A percentile compares a stretch with the other conserved stretches of the same genome.
phyloP scores from a whole-genome alignment of 2,329 filamentous ascomycete species.

The Geosmithia morbida region DNA sequence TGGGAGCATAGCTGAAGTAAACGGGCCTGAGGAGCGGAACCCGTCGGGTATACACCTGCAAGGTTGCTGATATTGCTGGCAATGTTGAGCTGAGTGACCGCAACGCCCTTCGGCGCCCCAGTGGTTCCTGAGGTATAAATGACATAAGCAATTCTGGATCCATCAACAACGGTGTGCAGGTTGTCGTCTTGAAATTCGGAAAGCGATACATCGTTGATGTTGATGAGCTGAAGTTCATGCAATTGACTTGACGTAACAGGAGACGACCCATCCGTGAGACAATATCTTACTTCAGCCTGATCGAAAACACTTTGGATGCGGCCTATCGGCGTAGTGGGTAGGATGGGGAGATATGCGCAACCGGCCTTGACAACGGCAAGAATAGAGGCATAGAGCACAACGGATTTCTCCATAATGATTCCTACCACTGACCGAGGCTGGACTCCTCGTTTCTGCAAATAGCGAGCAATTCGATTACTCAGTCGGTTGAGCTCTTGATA shows the following conservation, averaged over 20 bases:
- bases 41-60: slow-evolving; percentile 47
- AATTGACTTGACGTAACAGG: background rate
- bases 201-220: slow-evolving; percentile 16
- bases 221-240: slow-evolving; percentile 9
- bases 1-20: slow-evolving; percentile 74
- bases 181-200: slow-evolving; percentile 18
- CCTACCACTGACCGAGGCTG: slow-evolving; percentile 46
- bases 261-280: slow-evolving; percentile 22
- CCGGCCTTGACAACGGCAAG: slow-evolving; percentile 62
- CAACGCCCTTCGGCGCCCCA: slow-evolving; percentile 65
- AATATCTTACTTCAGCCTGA: slow-evolving; percentile 37
- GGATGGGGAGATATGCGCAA: slow-evolving; percentile 65
- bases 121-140: slow-evolving; percentile 80
- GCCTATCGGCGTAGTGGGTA: slow-evolving; percentile 53
- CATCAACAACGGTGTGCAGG: slow-evolving; percentile 19
- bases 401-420: slow-evolving; percentile 65
- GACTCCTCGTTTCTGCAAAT: slow-evolving; percentile 32
- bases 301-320: slow-evolving; percentile 46
- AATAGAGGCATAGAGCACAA: slow-evolving; percentile 57
- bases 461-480: slow-evolving; percentile 47
- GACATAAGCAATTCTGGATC: slow-evolving; percentile 52
- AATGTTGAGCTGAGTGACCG: slow-evolving; percentile 63
- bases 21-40: slow-evolving; percentile 26
- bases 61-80: slow-evolving; percentile 61
- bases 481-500: slow-evolving; percentile 49